Conservation (phyloP, 805 yeast species). For the Schwanniomyces polymorphus region DNA sequence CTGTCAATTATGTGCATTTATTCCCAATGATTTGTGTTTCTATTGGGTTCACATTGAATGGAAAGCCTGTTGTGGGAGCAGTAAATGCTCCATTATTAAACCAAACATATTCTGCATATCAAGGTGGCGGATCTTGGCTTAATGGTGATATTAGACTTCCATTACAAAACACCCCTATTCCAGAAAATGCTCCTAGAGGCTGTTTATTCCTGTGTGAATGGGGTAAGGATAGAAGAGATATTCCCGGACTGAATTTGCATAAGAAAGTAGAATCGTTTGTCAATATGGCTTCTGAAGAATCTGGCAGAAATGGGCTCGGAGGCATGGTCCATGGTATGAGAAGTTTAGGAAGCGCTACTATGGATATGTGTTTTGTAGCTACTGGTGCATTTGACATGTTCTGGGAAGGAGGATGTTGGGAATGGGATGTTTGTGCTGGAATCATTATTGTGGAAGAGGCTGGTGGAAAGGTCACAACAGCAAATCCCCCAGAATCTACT, state of each 20-base stretch:
- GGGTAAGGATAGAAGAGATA: conserved; percentile 14
- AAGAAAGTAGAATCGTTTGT: conserved; percentile 9
- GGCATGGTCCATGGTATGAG: conserved; percentile 10
- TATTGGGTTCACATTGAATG: conserved; percentile 12
- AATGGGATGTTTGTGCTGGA: conserved; percentile 16
- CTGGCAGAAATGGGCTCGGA: conserved; percentile 7
- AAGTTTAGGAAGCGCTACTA: conserved; percentile 12
- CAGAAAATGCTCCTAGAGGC: conserved; percentile 12
- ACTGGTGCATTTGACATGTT: conserved; percentile 13
- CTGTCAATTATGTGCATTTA: conserved; percentile 13
- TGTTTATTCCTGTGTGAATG: conserved; percentile 15
- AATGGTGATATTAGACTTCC: conserved; percentile 8
- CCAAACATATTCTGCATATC: conserved; percentile 12
- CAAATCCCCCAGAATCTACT: conserved; percentile 8
- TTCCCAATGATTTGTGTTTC: conserved; percentile 15
- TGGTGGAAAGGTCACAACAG: conserved; percentile 11
- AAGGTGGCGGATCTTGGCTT: conserved; percentile 13
- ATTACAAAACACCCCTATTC: conserved; percentile 6
- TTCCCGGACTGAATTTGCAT: conserved; percentile 8
- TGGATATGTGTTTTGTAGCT: conserved; percentile 14
- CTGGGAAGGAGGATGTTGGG: conserved; percentile 18
- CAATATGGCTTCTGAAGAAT: conserved; percentile 11
- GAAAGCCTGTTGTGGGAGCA: conserved; percentile 12
- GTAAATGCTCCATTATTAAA: conserved; percentile 13
- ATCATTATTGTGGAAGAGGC: conserved; percentile 12